Evolutionary conservation across 345 rosid genomes (phyloP).

Genomic region (Trapa bicornis): DNA sequence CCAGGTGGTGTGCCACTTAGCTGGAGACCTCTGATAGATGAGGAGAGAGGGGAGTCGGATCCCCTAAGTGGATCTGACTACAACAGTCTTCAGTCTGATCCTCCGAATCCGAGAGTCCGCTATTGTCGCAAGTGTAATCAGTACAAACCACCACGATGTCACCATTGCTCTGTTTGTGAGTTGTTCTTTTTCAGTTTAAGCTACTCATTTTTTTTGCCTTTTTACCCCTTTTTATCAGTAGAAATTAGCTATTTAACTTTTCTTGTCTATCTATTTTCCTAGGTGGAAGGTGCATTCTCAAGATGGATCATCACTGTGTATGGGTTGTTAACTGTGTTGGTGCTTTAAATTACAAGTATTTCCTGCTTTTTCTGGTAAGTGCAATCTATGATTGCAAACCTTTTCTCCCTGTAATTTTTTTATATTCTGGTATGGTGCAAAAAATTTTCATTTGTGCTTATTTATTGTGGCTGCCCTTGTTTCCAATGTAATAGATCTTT

Average conservation of each 20-base stretch:
- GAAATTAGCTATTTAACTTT: neutral
- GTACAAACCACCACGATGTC: conserved; percentile 86
- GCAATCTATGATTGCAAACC: neutral
- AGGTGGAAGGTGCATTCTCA: conserved; percentile 90
- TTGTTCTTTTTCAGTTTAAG: neutral
- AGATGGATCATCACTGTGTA: conserved; percentile 98
- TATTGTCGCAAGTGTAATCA: conserved; percentile 87
- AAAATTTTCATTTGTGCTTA: neutral
- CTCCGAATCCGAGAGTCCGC: conserved; percentile 48
- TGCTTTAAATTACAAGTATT: conserved; percentile 82
- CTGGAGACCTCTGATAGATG: conserved; percentile 70
- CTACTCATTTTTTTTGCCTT: neutral
- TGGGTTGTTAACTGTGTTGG: conserved; percentile 99
- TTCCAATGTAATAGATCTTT: too few species aligned
- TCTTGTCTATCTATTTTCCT: conserved; percentile 6
- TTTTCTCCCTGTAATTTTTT: neutral
- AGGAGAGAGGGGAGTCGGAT: conserved; percentile 76
- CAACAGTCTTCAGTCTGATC: conserved; percentile 40
- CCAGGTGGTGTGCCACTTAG: conserved; percentile 86
- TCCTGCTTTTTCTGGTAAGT: conserved; percentile 92
- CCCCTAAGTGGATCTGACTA: conserved; percentile 54
- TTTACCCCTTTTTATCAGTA: neutral
- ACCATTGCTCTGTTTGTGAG: conserved; percentile 97
- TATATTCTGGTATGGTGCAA: neutral
- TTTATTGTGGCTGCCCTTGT: too few species aligned